These are phyloP conservation scores for Vachellia pachyceras DNA, from an alignment of 306 rosid species.

Conservation along the genomic window DNA sequence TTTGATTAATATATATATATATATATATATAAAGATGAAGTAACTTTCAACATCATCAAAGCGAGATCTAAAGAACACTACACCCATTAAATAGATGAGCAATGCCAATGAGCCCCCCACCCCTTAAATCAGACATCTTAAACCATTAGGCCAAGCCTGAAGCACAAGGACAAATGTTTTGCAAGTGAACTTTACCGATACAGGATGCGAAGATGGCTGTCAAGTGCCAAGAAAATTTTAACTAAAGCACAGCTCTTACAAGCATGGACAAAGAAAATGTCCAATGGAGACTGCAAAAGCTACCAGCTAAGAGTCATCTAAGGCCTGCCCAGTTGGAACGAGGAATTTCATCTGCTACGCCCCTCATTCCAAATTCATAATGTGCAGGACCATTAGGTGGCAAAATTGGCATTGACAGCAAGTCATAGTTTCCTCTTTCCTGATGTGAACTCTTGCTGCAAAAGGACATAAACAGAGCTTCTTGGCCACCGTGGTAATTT, in stretches of 20 bases:
- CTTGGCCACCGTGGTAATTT: slow-evolving; percentile 23
- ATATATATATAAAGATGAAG: background rate
- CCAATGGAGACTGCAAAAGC: slow-evolving; percentile 38
- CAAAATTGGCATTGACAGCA: slow-evolving; percentile 15
- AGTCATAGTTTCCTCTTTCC: slow-evolving; percentile 31
- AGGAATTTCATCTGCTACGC: slow-evolving; percentile 23
- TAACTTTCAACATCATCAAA: background rate
- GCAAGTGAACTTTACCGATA: background rate
- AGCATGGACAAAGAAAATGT: slow-evolving; percentile 34
- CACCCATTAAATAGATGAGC: background rate
- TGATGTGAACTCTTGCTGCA: slow-evolving; percentile 36
- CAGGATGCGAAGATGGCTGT: slow-evolving; percentile 10
- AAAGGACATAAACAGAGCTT: slow-evolving; percentile 1
- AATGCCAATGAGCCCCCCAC: background rate
- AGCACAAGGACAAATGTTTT: slow-evolving; percentile 1
- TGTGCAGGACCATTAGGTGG: slow-evolving; percentile 8
- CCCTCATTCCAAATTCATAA: slow-evolving; percentile 11
- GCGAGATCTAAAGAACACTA: background rate
- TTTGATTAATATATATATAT: background rate
- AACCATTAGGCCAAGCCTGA: background rate
- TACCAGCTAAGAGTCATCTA: slow-evolving; percentile 38
- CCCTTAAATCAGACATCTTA: background rate
- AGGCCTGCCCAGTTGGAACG: slow-evolving; percentile 27
- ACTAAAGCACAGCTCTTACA: slow-evolving; percentile 25
- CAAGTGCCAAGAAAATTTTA: background rate